phyloP scores from a whole-genome alignment of 768 basidiomycete species.

The Psilocybe cyanescens region DNA sequence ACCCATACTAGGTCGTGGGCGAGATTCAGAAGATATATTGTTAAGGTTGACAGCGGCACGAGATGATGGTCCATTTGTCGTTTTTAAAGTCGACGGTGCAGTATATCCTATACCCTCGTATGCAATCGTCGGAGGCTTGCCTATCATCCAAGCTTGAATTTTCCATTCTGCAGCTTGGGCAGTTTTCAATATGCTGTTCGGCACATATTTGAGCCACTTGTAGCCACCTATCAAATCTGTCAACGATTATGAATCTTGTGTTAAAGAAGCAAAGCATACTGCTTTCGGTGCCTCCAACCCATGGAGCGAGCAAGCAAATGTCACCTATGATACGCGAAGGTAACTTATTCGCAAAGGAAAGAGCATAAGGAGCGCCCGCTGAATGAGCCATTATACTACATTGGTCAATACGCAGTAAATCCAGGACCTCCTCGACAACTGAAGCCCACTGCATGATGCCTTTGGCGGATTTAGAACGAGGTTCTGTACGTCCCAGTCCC shows the following conservation, averaged over 20 bases:
- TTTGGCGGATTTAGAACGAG: constrained; percentile 65
- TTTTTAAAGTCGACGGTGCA: constrained; percentile 37
- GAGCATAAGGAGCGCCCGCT: constrained; percentile 92
- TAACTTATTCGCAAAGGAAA: constrained; percentile 81
- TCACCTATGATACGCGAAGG: constrained; percentile 81
- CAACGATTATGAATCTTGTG: constrained; percentile 13
- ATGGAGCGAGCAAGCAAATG: constrained; percentile 89
- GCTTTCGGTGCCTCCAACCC: constrained; percentile 91
- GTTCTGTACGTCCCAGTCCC: constrained; percentile 90
- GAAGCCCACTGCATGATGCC: constrained; percentile 91
- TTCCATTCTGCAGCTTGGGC: constrained; percentile 98
- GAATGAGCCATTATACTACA: constrained; percentile 96
- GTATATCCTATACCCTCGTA: constrained; percentile 89
- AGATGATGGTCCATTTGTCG: constrained; percentile 29
- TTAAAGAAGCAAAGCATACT: constrained; percentile 52
- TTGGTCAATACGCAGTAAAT: constrained; percentile 72
- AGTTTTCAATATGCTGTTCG: constrained; percentile 89
- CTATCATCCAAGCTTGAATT: constrained; percentile 95
- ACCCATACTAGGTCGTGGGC: constrained; percentile 70
- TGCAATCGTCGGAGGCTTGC: constrained; percentile 86
- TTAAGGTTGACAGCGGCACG: constrained; percentile 34
- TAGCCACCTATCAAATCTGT: constrained; percentile 63
- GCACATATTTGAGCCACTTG: constrained; percentile 97
- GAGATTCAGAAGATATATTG: constrained; percentile 32
- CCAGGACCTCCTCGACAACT: constrained; percentile 89